Percentiles rank a stretch among this genome's conserved stretches.
Evolutionary conservation across 1,139 yeast species (phyloP).

Genomic region (Hansenula sp.): DNA sequence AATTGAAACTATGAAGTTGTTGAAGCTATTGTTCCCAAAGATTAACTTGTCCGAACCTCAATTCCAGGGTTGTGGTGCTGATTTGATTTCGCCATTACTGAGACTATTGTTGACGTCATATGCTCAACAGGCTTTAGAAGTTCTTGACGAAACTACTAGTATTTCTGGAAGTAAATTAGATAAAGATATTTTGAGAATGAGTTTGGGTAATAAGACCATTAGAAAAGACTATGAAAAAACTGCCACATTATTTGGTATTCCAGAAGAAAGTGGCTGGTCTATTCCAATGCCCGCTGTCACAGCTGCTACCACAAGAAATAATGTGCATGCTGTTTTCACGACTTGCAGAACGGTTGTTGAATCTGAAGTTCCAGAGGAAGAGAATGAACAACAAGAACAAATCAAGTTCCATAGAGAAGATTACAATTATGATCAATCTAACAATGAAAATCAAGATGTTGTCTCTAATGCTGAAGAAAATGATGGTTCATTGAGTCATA

Average conservation of each 20-base stretch:
- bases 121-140: constrained; percentile 86
- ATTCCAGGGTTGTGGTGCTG: constrained; percentile 91
- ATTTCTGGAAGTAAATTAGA: constrained; percentile 92
- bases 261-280: constrained; percentile 98
- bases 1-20: constrained; percentile 69
- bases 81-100: constrained; percentile 83
- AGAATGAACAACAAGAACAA: constrained; percentile 33
- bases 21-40: constrained; percentile 70
- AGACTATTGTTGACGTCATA: constrained; percentile 79
- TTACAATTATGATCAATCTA: constrained; percentile 41
- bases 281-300: constrained; percentile 92
- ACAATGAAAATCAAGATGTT: constrained; percentile 29
- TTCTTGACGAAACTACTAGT: constrained; percentile 76
- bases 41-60: constrained; percentile 77
- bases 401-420: constrained; percentile 69
- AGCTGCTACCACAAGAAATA: constrained; percentile 83
- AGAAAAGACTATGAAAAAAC: constrained; percentile 81
- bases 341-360: constrained; percentile 49
- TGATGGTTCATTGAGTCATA: constrained; percentile 76
- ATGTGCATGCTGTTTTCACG: constrained; percentile 92
- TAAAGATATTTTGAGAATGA: constrained; percentile 86
- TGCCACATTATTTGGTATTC: constrained; percentile 90
- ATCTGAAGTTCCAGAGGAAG: constrained; percentile 22
- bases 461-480: constrained; percentile 50
- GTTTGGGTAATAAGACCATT: constrained; percentile 77